Percentiles rank a stretch among this genome's conserved stretches.
These are phyloP conservation scores for Pythium periplocum DNA, from an alignment of 352 stramenopile species.

Conservation along the genomic window DNA sequence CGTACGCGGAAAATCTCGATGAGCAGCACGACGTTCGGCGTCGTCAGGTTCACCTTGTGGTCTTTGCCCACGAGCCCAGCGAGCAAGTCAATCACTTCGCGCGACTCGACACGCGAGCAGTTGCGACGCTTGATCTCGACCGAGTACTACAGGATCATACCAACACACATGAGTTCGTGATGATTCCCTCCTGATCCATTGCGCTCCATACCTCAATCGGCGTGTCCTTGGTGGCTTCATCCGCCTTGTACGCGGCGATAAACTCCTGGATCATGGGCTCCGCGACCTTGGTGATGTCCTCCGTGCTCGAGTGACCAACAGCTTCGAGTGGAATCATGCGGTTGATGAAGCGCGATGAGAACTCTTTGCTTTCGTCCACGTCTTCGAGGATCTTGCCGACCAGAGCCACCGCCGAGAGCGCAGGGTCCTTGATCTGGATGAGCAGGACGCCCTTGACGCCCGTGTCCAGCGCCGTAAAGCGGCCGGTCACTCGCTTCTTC, in stretches of 20 bases:
- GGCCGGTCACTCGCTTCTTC: constrained; percentile 53
- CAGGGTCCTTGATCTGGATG: constrained; percentile 54
- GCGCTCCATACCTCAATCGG: constrained; percentile 10
- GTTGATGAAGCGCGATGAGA: constrained; percentile 69
- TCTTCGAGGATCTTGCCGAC: constrained; percentile 60
- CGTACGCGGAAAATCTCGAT: constrained; percentile 66
- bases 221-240: constrained; percentile 19
- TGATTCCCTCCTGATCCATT: too few relatives aligned
- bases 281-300: constrained; percentile 52
- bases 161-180: too few relatives aligned
- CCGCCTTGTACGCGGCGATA: constrained; percentile 13
- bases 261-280: constrained; percentile 49
- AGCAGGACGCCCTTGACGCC: constrained; percentile 68
- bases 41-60: constrained; percentile 77
- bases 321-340: constrained; percentile 72
- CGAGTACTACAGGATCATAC: constrained; percentile 22
- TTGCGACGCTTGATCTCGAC: constrained; percentile 81
- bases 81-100: constrained; percentile 68
- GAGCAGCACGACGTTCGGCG: constrained; percentile 52
- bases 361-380: constrained; percentile 56
- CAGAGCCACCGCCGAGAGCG: constrained; percentile 37
- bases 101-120: constrained; percentile 62
- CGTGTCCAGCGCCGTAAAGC: constrained; percentile 68
- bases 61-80: constrained; percentile 44
- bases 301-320: constrained; percentile 52